Evolutionary conservation across 164 flowering plant species (phyloP).

Genomic region (grape (Vitis vinifera)): ASM3070453v1 NC_081822.1:12562001-12562500

Average conservation of each 20-base stretch:
- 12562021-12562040: not conserved
- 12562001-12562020: too few relatives aligned
- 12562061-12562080: not conserved
- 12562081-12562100: too few relatives aligned
- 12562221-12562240: conserved; percentile 72
- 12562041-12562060: not conserved
- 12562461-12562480: too few relatives aligned
- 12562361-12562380: too few relatives aligned
- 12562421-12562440: too few relatives aligned
- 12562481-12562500: too few relatives aligned
- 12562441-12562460: too few relatives aligned
- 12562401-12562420: too few relatives aligned
- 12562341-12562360: too few relatives aligned
- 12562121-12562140: conserved; percentile 5
- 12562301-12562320: not conserved
- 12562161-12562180: conserved; percentile 51
- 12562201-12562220: conserved; percentile 72
- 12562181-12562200: conserved; percentile 47
- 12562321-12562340: too few relatives aligned
- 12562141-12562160: conserved; percentile 85
- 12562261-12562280: conserved; percentile 42
- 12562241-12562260: conserved; percentile 77
- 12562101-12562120: too few relatives aligned
- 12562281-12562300: not conserved
- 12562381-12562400: too few relatives aligned